Base-by-base conservation (phyloP, 2,329 filamentous ascomycete species). In the Penicillium sp. region DNA sequence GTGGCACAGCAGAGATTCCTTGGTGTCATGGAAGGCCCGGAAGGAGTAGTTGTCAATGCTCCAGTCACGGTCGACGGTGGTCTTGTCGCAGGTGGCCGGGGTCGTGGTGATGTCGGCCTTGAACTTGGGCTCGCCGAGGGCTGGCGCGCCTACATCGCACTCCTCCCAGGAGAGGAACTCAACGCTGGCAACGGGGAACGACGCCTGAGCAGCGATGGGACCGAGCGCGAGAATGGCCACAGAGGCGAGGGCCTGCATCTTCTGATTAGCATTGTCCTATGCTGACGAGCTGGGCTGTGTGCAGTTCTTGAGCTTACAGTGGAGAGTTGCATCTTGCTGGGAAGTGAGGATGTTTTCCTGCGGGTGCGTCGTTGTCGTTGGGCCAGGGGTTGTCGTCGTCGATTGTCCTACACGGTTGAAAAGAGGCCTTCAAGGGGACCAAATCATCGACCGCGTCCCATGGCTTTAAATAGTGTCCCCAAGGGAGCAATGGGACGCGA, bases 121-220 rank as follows among this genome's bases (percentile, higher is more conserved):
- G 39, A 40, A 45, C 39, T 48, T 49, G 19, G 53, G 35, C 30
- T 49, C 32, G 14, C 51, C 49, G 2, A n/a, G 2, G 8, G 45
- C 47, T 4, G 47, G 45, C 7, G 11, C 4, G 19, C 53, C 51
- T 19, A 41, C 30, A 18, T 47, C 39, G 33, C 53, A 56, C n/a
- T 16, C n/a, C 32, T 54, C 48, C 51, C 51, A 56, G 15, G 53
- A 48, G 25, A 47, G 47, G 36, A 56, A 51, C 11, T 49, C 43
- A 21, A 56, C 7, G 30, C 39, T 53, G 14, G 45, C 53, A 4
- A 51, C 43, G n/a, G 53, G 53, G 21, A 54, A 21, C 10, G 19
- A 45, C 16, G 53, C 53, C 4, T 49, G 43, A 27, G 36, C 51
- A 27, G 25, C 25, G 10, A 27, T 27, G 11, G 25, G 19, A 8